These are phyloP conservation scores for Puccinia hordei DNA, from an alignment of 1,284 basidiomycete genomes.

Conservation along the genomic window DNA sequence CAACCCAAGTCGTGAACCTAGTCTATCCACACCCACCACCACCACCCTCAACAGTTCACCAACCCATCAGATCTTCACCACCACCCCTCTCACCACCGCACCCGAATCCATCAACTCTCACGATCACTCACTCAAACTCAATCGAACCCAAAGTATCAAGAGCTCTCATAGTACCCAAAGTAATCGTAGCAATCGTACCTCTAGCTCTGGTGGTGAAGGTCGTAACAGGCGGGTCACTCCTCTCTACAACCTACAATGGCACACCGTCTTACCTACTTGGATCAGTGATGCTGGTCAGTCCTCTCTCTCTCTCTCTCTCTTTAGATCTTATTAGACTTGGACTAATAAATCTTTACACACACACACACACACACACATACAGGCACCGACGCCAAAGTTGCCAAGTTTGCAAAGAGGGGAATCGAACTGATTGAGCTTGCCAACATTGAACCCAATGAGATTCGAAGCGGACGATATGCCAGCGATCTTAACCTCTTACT, in stretches of 20 bases:
- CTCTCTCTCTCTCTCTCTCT: neutral
- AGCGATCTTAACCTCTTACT: constrained; percentile 70
- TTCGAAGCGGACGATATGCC: constrained; percentile 78
- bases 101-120: neutral
- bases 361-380: constrained; percentile 66
- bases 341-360: neutral
- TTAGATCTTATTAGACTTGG: neutral
- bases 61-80: neutral
- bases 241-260: constrained; percentile 87
- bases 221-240: constrained; percentile 79
- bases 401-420: constrained; percentile 80
- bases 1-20: neutral
- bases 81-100: neutral
- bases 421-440: constrained; percentile 61
- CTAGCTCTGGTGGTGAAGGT: constrained; percentile 64
- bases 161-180: constrained; percentile 60
- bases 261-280: constrained; percentile 87
- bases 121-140: neutral
- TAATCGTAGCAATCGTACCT: constrained; percentile 60
- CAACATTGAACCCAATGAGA: constrained; percentile 57
- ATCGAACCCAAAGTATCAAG: constrained; percentile 41
- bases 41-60: neutral
- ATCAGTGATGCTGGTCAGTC: constrained; percentile 71
- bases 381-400: constrained; percentile 90
- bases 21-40: neutral